A percentile compares a stretch with the other conserved stretches of the same genome.
Evolutionary conservation across 2,329 filamentous ascomycete species (phyloP).

Genomic region (Claviceps africana): DNA sequence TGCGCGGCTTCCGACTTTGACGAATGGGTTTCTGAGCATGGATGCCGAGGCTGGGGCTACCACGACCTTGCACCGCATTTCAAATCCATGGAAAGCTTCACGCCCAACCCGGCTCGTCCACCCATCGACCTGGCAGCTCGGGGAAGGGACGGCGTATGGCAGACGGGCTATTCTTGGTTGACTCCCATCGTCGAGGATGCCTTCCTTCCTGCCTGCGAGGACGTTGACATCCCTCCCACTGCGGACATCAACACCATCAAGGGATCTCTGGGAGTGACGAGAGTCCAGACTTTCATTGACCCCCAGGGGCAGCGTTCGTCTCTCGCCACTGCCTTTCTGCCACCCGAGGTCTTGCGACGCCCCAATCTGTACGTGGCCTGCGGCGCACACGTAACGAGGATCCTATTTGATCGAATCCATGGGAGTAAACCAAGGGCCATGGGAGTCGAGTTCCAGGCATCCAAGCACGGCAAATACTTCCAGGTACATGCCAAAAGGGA

Average conservation of each 20-base stretch:
- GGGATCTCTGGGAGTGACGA: conserved; percentile 8
- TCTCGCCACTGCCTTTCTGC: conserved; percentile 9
- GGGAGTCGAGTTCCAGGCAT: conserved; percentile 8
- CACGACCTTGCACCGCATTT: conserved; percentile 10
- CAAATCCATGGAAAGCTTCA: conserved; percentile 10
- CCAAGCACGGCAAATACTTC: conserved; percentile 5
- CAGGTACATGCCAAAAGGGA: conserved; percentile 17
- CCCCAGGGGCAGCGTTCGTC: conserved; percentile 9
- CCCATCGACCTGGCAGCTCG: conserved; percentile 7
- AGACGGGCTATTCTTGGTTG: conserved; percentile 9
- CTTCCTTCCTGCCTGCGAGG: conserved; percentile 8
- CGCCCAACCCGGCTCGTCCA: conserved; percentile 8
- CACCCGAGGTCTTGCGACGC: conserved; percentile 6
- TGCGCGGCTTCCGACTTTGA: conserved; percentile 11
- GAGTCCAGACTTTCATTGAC: conserved; percentile 10
- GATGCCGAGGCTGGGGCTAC: conserved; percentile 10
- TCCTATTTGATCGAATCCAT: conserved; percentile 8
- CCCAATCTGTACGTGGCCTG: conserved; percentile 10
- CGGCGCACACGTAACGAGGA: conserved; percentile 8
- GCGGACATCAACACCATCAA: conserved; percentile 9
- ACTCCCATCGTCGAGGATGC: conserved; percentile 7
- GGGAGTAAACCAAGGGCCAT: conserved; percentile 5
- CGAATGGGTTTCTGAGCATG: conserved; percentile 8
- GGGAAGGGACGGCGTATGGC: conserved; percentile 8
- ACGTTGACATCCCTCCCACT: conserved; percentile 5